phyloP scores from a whole-genome alignment of 495 filamentous ascomycete genomes.

The Hypoxylon lienhwacheense region DNA sequence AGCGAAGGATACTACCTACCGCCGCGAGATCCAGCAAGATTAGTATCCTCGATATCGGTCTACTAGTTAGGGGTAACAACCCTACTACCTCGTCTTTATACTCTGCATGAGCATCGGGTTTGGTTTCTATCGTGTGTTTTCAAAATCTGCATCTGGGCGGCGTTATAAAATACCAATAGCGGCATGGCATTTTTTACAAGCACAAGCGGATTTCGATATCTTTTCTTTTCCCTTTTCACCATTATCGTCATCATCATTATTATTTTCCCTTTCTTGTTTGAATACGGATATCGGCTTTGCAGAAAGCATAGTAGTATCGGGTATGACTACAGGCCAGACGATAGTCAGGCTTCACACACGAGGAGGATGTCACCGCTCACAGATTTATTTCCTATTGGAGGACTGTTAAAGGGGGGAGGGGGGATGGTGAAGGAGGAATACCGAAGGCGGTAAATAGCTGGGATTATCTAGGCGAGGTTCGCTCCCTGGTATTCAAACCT shows the following conservation, averaged over 20 bases:
- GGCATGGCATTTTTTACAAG: constrained; percentile 40
- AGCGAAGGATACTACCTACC: constrained; percentile 65
- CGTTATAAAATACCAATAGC: constrained; percentile 48
- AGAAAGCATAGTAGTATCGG: constrained; percentile 22
- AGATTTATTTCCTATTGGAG: constrained; percentile 32
- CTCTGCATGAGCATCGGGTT: constrained; percentile 33
- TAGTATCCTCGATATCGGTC: constrained; percentile 54
- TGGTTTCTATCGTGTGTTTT: constrained; percentile 34
- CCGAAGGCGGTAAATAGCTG: constrained; percentile 35
- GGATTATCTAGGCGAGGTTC: constrained; percentile 29
- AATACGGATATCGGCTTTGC: constrained; percentile 4
- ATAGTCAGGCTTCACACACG: constrained; percentile 15
- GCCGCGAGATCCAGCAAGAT: constrained; percentile 46
- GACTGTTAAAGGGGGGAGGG: constrained; percentile 29
- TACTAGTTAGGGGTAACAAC: constrained; percentile 45
- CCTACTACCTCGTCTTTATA: constrained; percentile 29
- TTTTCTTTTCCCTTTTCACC: constrained; percentile 26
- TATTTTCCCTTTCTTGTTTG: constrained; percentile 27
- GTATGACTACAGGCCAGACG: constrained; percentile 27
- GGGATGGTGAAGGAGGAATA: constrained; percentile 29
- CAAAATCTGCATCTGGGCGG: constrained; percentile 48
- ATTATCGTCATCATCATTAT: too few species aligned
- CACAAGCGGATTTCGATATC: constrained; percentile 38
- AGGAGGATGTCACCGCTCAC: constrained; percentile 39
- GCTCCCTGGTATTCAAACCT: constrained; percentile 36